Base-by-base conservation (phyloP, 2,329 filamentous ascomycete genomes). In the Colletotrichum sidae region DNA sequence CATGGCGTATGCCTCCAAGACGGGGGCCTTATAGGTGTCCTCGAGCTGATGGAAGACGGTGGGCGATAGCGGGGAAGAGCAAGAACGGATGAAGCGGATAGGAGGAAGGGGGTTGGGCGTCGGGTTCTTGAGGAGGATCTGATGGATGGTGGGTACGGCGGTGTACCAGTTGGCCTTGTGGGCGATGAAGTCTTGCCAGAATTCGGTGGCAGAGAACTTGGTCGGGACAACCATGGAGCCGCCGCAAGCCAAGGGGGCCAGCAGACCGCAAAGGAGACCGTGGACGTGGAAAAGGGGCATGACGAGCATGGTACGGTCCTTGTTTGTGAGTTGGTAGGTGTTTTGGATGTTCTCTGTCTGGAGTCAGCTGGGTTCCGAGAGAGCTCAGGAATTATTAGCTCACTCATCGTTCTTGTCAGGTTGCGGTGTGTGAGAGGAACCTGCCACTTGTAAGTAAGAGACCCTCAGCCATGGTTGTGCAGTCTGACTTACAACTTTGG, bases 201-300 rank as follows among this genome's bases (percentile, higher is more conserved):
- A 97, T 17, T 92, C 89, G 1, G 87, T 86, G 8, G 93, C 92
- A 4, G 92, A 95, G 84, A 96, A 96, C 73, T 90, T 91, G 57
- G 83, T 72, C 2, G 93, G 93, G 6, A 96, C 90, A 62, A 97
- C 84, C 67, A 94, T 91, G 7, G 92, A 94, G 60, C 93, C 92
- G 37, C 90, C 91, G 2, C 91, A 90, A 70, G 85, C 83, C 10
- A 97, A 83, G 1, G 93, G 92, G 2, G 92, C 91, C 4, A 97
- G 84, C 71, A 96, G 92, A 17, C 88, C 93, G 67, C 93, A 94
- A 12, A 96, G 84, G 2, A 97, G 85, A n/a, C 93, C 93, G 74
- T 96, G 93, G 53, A 96, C 93, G 78, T 96, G 93, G 84, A 96
- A 96, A 2, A 96, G 85, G 15, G 93, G 93, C 93, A 96, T 96